Base-by-base conservation (phyloP, 352 stramenopile genomes). In the Phytopythium aichiense region DNA sequence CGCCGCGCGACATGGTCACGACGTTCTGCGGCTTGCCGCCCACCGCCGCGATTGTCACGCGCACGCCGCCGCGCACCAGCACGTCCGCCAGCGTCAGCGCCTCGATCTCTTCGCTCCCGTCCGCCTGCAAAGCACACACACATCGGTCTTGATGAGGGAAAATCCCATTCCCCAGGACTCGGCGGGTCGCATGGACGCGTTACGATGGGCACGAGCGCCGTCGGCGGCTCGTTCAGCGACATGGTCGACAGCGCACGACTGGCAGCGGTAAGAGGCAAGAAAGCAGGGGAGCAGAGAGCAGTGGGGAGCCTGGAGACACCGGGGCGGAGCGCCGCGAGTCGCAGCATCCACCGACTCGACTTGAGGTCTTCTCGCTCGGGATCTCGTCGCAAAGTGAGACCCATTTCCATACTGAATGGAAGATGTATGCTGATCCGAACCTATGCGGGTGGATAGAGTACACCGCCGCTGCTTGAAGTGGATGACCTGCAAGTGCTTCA, bases 51-150 rank as follows among this genome's bases (percentile, higher is more conserved):
- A 92, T 52, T 37, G 82, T 94, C 28, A 90, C 81, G 54, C 82
- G 49, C 22, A 92, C 71, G 35, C 81, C 82, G 23, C 81, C 85
- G 53, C 83, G 82, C 43, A 81, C 77, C 43, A 94, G 70, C 46
- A 94, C 83, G 55, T 92, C 79, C 1, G 82, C 74, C 13, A 94
- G 60, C 33, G 82, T 86, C 55, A 91, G 74, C 23, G 85, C 85
- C 66, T 94, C 85, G 61, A 92, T 91, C 59, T 94, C 85, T 74
- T 94, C 85, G 30, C 68, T 90, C 43, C 79, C 85, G 63, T 92
- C 81, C n/a, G 83, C 85, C 85, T 92, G 16, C 15, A 2, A 1
- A 35, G 7, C 31, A 50, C 4, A 65, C 8, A 48, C 3, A 22
- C 22, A 5, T 38, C 2, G 33, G 5, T 48, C 42, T 48, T 7